phyloP scores from a whole-genome alignment of 208 protist genomes.

The Endotrypanum monterogeii region DNA sequence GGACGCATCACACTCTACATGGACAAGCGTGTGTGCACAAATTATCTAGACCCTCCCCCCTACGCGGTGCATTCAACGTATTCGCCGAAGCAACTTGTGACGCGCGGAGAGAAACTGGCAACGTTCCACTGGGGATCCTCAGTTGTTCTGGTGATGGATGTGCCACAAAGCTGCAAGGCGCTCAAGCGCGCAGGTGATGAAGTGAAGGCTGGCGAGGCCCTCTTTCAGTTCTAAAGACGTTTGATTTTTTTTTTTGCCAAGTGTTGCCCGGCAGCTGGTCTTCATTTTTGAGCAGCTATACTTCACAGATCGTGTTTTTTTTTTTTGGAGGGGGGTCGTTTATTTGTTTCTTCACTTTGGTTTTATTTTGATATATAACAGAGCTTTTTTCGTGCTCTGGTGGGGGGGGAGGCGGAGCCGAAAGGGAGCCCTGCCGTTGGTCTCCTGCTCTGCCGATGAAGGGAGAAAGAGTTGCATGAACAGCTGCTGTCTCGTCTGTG shows the following conservation, averaged over 20 bases:
- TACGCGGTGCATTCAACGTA: conserved; percentile 74
- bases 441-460: background rate
- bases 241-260: background rate
- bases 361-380: too few species aligned
- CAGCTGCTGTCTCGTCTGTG: background rate
- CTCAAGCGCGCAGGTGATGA: conserved; percentile 44
- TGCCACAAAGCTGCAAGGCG: conserved; percentile 48
- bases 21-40: conserved; percentile 75
- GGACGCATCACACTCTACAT: conserved; percentile 68
- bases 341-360: too few species aligned
- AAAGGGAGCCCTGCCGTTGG: background rate
- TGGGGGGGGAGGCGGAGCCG: background rate
- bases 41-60: conserved; percentile 78
- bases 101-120: conserved; percentile 45
- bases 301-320: background rate
- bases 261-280: too few species aligned
- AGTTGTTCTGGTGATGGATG: conserved; percentile 80
- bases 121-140: conserved; percentile 88
- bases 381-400: background rate
- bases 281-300: background rate
- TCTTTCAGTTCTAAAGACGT: conserved; percentile 33
- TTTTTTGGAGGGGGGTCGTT: too few species aligned
- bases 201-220: conserved; percentile 69
- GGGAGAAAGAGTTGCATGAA: too few species aligned
- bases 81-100: conserved; percentile 35